Conservation (phyloP, 148 eudicot species). For the Polygonum aviculare region DNA sequence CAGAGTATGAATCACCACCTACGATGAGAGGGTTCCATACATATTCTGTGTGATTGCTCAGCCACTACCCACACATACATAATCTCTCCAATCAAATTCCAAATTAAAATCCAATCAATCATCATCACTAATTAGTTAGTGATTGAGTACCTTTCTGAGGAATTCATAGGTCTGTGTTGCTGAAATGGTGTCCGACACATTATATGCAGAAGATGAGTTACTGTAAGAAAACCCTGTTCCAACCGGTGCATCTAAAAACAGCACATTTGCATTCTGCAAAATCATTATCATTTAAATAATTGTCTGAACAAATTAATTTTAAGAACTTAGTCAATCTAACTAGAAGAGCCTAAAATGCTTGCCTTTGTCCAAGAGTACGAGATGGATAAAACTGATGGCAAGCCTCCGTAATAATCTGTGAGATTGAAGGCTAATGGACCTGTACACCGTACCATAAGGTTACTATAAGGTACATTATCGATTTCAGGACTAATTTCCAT, state of each 20-base stretch:
- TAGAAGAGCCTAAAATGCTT: not conserved
- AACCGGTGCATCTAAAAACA: slow-evolving; percentile 28
- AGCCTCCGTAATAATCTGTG: slow-evolving; percentile 12
- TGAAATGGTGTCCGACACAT: slow-evolving; percentile 19
- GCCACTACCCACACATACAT: slow-evolving; percentile 20
- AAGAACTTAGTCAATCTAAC: not conserved
- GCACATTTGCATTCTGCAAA: slow-evolving; percentile 22
- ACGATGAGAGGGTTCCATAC: slow-evolving; percentile 16
- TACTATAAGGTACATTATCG: not conserved
- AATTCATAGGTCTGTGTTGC: slow-evolving; percentile 19
- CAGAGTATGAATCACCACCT: slow-evolving; percentile 28
- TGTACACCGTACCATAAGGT: not conserved
- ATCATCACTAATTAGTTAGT: not conserved
- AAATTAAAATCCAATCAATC: not conserved
- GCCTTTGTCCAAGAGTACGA: slow-evolving; percentile 19
- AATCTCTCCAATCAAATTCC: not conserved
- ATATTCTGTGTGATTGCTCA: slow-evolving; percentile 19
- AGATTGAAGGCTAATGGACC: slow-evolving; percentile 19
- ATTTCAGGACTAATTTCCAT: not conserved
- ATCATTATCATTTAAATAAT: not conserved
- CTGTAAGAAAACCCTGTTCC: slow-evolving; percentile 33
- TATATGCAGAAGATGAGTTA: slow-evolving; percentile 14
- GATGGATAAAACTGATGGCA: slow-evolving; percentile 8
- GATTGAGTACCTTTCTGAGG: slow-evolving; percentile 16
- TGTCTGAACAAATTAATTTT: not conserved